These are phyloP conservation scores for Heimioporus sp. DNA, from an alignment of 768 basidiomycete species.

Conservation along the genomic window DNA sequence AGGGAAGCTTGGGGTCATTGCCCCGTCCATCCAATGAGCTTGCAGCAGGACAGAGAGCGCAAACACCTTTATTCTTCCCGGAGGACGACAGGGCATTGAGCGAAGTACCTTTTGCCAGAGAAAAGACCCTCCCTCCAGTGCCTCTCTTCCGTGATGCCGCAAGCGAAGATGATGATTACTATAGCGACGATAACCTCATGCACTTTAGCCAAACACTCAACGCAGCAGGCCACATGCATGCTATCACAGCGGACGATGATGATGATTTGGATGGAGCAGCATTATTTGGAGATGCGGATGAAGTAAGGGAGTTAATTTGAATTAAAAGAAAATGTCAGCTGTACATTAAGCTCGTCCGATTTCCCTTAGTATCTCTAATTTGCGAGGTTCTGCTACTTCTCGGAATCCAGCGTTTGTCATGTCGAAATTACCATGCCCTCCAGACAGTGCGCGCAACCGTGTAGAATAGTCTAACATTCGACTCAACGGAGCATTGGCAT, in stretches of 20 bases:
- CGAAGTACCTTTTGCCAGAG: constrained; percentile 32
- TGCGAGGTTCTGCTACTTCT: constrained; percentile 58
- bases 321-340: constrained; percentile 9
- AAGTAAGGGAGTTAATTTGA: constrained; percentile 56
- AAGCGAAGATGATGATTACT: constrained; percentile 30
- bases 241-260: constrained; percentile 66
- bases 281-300: constrained; percentile 83
- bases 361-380: constrained; percentile 71
- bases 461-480: constrained; percentile 79
- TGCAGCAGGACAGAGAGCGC: constrained; percentile 34
- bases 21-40: constrained; percentile 16
- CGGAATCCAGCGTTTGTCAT: constrained; percentile 78
- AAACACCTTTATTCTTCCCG: constrained; percentile 74
- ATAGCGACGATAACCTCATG: constrained; percentile 58
- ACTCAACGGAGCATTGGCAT: constrained; percentile 75
- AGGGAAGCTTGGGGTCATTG: constrained; percentile 29
- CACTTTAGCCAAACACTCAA: constrained; percentile 73
- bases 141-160: constrained; percentile 44
- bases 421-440: constrained; percentile 80
- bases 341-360: constrained; percentile 64
- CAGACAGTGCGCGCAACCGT: constrained; percentile 75
- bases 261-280: constrained; percentile 73
- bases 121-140: constrained; percentile 36
- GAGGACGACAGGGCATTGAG: constrained; percentile 48
- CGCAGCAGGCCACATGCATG: constrained; percentile 51